Evolutionary conservation across 768 basidiomycete species (phyloP), one percentile per base, ranked within the genome.

Genomic region (Russula sp.): DNA sequence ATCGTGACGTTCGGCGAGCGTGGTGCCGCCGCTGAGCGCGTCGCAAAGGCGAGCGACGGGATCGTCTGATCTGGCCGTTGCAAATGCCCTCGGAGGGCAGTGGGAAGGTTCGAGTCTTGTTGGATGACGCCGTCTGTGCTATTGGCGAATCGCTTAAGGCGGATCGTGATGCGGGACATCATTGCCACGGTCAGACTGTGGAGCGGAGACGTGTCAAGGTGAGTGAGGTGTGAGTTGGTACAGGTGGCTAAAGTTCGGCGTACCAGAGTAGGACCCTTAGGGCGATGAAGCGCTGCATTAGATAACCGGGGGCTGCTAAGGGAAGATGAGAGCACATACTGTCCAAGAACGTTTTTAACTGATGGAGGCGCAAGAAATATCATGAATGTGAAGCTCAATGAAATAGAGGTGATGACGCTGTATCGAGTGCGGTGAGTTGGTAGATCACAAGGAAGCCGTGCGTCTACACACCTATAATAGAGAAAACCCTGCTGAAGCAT

Each of bases 151-250:
- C 59, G 34, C 11, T 22, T 49, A 11, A 86, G 75, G 69, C 80
- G 82, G 29, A 86, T 76, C 1, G 85, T 86, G 52, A 87, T 86
- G 8, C 85, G 78, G 2, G 83, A 85, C 78, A 86, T 84, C 82
- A 86, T 87, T 0, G 82, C 76, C 11, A 86, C 82, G 71, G 80
- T 67, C 34, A 68, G n/a, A 16, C 61, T 61, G 34, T 1, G 38
- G 25, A 29, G 8, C 5, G 13, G 8, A 5, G 3, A 20, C 5
- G 4, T n/a, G 20, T 48, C 14, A 58, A n/a, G 41, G 7, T 2
- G 35, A 29, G 25, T 1, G 25, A 6, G 34, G n/a, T 20, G 7
- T 2, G 13, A 32, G 38, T 25, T 3, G n/a, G 39, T 22, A 20
- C 18, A 18, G 32, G 29, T 4, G 5, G 35, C 7, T 20, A 14